Evolutionary conservation across 768 basidiomycete genomes (phyloP), one percentile per base, ranked within the genome.

Genomic region (Russula earlei): DNA sequence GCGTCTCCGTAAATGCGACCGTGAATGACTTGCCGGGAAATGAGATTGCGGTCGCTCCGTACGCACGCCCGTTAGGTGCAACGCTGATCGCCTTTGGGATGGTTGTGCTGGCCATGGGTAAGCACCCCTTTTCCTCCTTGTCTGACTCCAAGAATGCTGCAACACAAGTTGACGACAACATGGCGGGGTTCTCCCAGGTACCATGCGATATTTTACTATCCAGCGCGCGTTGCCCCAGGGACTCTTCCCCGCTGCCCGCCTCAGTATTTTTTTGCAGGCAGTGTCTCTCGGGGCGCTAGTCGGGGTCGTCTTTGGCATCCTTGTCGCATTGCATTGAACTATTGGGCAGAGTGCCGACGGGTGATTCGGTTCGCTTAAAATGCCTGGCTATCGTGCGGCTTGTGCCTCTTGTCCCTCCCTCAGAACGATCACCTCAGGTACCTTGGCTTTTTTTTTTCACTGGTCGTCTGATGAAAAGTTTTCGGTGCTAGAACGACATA

Each of bases 1-100:
- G 69, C 3, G 68, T 79, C 29, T 67, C 60, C 8, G 36, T 48
- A 38, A 57, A 22, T 19, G 4, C 74, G 6, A 57, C 63, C 54
- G 25, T 58, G 57, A 49, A 66, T 47, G 22, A 33, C 62, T 17
- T 20, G 11, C 34, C 27, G 27, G 42, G 15, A 10, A 56, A 53
- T 33, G 47, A 49, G 22, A 40, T 49, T 52, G 44, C 29, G 40
- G 56, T 68, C 48, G 34, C 63, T 55, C 56, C 59, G 15, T 68
- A 66, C 46, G 70, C 74, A 5, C 69, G 74, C n/a, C 77, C 78
- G 7, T 65, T 79, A 4, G 78, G 77, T 1, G 74, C 74, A 2
- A 66, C 71, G 2, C 66, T 72, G 33, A 67, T 77, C 20, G 45
- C 62, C 22, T 43, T 75, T 24, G 74, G 70, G 0, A 56, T 77